phyloP scores from a whole-genome alignment of 2,329 filamentous ascomycete species.

The Ilyonectria destructans region DNA sequence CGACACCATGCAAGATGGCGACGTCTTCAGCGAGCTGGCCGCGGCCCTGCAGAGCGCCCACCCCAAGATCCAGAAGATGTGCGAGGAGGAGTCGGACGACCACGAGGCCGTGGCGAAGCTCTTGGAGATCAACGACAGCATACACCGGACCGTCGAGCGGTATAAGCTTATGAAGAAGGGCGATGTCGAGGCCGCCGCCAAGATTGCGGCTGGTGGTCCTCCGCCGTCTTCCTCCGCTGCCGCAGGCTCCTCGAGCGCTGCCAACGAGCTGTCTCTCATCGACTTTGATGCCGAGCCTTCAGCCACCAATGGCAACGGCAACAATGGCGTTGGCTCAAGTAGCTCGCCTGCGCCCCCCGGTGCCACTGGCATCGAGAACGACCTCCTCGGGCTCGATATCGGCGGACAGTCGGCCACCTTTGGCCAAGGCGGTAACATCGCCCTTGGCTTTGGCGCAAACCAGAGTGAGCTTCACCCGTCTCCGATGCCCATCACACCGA shows the following conservation, averaged over 20 bases:
- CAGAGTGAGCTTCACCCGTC: conserved; percentile 68
- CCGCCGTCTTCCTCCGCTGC: conserved; percentile 70
- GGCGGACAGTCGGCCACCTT: conserved; percentile 74
- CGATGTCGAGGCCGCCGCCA: conserved; percentile 86
- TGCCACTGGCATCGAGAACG: conserved; percentile 84
- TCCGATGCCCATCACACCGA: background rate
- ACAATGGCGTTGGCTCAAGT: conserved; percentile 57
- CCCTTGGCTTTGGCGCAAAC: conserved; percentile 83
- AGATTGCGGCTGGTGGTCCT: conserved; percentile 85
- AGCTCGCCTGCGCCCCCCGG: conserved; percentile 56
- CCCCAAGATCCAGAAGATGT: conserved; percentile 99
- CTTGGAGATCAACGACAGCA: conserved; percentile 98
- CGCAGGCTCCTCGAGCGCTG: conserved; percentile 66
- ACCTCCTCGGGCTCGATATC: conserved; percentile 90
- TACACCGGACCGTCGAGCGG: conserved; percentile 94
- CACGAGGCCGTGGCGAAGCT: conserved; percentile 95
- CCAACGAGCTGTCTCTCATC: conserved; percentile 90
- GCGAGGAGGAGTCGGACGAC: conserved; percentile 97
- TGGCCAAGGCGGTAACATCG: conserved; percentile 85
- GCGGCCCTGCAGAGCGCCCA: conserved; percentile 92
- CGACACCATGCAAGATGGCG: conserved; percentile 80
- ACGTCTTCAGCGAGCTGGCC: conserved; percentile 87
- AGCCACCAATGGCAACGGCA: conserved; percentile 65
- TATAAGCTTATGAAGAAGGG: conserved; percentile 98
- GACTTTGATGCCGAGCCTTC: conserved; percentile 83